Evolutionary conservation across 2,329 filamentous ascomycete species (phyloP), one percentile per base, ranked within the genome.

Genomic region (Dothistroma pini): DNA sequence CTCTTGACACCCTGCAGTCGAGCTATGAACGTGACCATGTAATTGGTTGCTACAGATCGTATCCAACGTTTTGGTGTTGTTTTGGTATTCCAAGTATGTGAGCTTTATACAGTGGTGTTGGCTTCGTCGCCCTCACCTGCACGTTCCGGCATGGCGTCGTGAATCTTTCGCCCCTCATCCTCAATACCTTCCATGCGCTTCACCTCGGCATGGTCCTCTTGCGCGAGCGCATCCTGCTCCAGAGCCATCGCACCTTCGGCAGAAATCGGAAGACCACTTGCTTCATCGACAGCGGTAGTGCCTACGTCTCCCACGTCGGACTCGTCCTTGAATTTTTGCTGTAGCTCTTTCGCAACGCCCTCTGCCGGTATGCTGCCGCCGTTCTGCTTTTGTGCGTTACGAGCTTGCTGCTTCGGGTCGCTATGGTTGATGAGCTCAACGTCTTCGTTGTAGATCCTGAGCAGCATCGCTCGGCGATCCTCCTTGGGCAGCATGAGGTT

Each of bases 401-500:
- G 55, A 7, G 59, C 63, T 32, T 65, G 61, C 49, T 68, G 62
- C 41, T 63, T 64, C 4, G 68, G 68, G 32, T 73, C 71, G 25
- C 63, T 67, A 68, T 84, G 84, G 74, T 95, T 96, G 64, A 96
- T 84, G 53, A 96, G 82, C 4, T 91, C 91, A 0, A 90, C 89
- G 31, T 89, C 89, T 69, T 97, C 93, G 73, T 97, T 96, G 79
- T 89, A 99, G 63, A 99, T 82, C 22, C 95, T 84, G 65, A 97
- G 81, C 68, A 97, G 79, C 91, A 97, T 96, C 0, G 95, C 95
- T 25, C 76, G 88, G 16, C 95, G 86, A 67, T 99, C 95, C 75
- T 99, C 95, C 80, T 99, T 99, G 54, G 95, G 93, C 72, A 99
- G 82, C 95, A 99, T 99, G 57, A 99, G 84, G 75, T 99, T 99